Percentiles rank a stretch among this genome's conserved stretches.
Conservation (phyloP, 108 stramenopile species). For the Cyclostephanos tholiformis region DNA sequence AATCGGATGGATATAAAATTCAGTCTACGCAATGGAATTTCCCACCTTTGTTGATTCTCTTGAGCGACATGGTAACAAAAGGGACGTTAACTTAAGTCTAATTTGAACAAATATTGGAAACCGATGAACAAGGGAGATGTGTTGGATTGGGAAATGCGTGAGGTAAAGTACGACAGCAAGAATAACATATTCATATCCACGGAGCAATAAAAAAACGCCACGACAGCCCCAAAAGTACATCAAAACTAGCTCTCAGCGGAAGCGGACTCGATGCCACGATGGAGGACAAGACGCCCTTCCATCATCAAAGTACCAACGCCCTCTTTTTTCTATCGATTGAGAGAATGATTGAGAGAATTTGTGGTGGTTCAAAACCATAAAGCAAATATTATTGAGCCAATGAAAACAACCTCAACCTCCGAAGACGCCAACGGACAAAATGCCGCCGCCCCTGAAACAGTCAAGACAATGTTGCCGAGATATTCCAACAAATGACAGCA, state of each 20-base stretch:
- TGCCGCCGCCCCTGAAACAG: too few relatives aligned
- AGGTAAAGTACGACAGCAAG: not conserved
- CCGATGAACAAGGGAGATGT: not conserved
- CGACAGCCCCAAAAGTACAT: not conserved
- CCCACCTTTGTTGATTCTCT: conserved; percentile 91
- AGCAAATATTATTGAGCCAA: too few relatives aligned
- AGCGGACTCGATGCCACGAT: not conserved
- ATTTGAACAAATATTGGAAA: not conserved
- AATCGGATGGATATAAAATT: not conserved
- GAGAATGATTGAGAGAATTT: too few relatives aligned
- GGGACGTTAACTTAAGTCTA: not conserved
- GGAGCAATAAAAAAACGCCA: not conserved
- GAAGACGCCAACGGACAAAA: too few relatives aligned
- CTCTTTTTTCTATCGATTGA: too few relatives aligned
- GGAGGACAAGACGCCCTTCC: too few relatives aligned
- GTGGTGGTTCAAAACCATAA: too few relatives aligned
- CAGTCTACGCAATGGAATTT: not conserved
- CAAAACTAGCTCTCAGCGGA: too few relatives aligned
- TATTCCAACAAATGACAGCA: too few relatives aligned
- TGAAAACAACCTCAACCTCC: too few relatives aligned
- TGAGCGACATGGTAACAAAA: conserved; percentile 75
- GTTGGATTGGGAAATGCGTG: not conserved
- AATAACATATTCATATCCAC: not conserved
- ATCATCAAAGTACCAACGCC: too few relatives aligned
- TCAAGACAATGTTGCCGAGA: too few relatives aligned